Evolutionary conservation across 371 early-diverging fungal genomes (phyloP).

Genomic region (Rhizopus arrhizus): DNA sequence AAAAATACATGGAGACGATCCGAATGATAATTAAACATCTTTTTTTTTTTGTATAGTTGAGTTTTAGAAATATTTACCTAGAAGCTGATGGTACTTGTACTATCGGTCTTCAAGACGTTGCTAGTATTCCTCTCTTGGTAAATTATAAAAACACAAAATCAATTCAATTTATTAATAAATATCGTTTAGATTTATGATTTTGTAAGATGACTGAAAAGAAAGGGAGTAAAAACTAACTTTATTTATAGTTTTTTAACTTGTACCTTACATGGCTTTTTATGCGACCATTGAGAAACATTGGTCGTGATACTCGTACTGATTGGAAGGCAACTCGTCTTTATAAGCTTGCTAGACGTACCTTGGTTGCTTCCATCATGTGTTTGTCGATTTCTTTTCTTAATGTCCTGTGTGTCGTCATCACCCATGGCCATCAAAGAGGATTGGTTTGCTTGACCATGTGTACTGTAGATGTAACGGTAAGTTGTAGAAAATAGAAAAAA

Average conservation of each 20-base stretch:
- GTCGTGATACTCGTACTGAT: conserved; percentile 39
- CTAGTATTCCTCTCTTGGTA: conserved; percentile 54
- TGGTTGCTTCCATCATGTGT: conserved; percentile 54
- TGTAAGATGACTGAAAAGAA: conserved; percentile 22
- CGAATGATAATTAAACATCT: neutral
- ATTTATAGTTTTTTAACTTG: conserved; percentile 27
- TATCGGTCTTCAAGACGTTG: conserved; percentile 50
- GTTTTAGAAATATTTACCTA: conserved; percentile 48
- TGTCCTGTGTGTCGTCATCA: conserved; percentile 48
- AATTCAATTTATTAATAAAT: too few relatives aligned
- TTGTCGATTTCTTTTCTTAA: conserved; percentile 53
- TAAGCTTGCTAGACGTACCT: conserved; percentile 50
- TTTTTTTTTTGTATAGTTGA: conserved; percentile 28
- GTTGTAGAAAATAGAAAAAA: neutral
- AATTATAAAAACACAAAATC: conserved; percentile 1
- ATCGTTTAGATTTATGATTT: conserved; percentile 38
- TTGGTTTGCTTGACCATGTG: conserved; percentile 57
- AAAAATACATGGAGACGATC: neutral
- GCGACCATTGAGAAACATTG: conserved; percentile 42
- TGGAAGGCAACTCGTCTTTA: conserved; percentile 52
- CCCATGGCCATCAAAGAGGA: conserved; percentile 55
- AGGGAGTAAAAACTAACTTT: neutral
- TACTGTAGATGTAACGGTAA: conserved; percentile 59
- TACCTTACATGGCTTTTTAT: conserved; percentile 47
- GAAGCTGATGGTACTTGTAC: conserved; percentile 47